These are phyloP conservation scores for Euphorbia schlechtendalii DNA, from an alignment of 441 rosid genomes.

Conservation along the genomic window DNA sequence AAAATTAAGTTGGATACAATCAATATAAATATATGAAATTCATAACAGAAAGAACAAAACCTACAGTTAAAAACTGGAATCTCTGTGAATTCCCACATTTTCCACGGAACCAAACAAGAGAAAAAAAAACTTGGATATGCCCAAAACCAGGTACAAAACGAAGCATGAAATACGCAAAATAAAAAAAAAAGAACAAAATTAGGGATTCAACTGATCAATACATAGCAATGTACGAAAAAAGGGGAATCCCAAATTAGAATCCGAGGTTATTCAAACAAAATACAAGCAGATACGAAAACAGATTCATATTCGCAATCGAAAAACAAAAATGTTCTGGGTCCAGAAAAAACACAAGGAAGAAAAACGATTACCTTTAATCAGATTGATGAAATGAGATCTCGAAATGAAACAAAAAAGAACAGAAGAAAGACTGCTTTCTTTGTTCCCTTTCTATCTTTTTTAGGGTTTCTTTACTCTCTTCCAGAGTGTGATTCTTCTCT, in stretches of 20 bases:
- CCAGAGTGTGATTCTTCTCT: constrained; percentile 5
- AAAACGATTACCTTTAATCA: constrained; percentile 14
- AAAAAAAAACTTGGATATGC: background rate
- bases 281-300: constrained; percentile 12
- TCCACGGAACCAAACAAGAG: constrained; percentile 18
- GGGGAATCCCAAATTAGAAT: constrained; percentile 10
- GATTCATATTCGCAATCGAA: constrained; percentile 12
- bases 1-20: background rate
- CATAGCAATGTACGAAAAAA: constrained; percentile 18
- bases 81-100: constrained; percentile 3
- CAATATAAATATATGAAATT: background rate
- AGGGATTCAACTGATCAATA: background rate
- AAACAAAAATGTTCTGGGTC: background rate
- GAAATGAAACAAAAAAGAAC: constrained; percentile 25
- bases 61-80: constrained; percentile 7
- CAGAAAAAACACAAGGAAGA: background rate
- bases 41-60: background rate
- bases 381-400: constrained; percentile 39
- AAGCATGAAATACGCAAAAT: background rate
- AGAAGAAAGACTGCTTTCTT: constrained; percentile 7
- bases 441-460: no score
- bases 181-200: constrained; percentile 3
- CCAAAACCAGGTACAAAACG: constrained; percentile 4
- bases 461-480: constrained; percentile 6
- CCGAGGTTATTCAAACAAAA: background rate